A percentile compares a stretch with the other conserved stretches of the same genome.
Evolutionary conservation across 1,284 basidiomycete species (phyloP).

Genomic region (Boletus semigastroideus): DNA sequence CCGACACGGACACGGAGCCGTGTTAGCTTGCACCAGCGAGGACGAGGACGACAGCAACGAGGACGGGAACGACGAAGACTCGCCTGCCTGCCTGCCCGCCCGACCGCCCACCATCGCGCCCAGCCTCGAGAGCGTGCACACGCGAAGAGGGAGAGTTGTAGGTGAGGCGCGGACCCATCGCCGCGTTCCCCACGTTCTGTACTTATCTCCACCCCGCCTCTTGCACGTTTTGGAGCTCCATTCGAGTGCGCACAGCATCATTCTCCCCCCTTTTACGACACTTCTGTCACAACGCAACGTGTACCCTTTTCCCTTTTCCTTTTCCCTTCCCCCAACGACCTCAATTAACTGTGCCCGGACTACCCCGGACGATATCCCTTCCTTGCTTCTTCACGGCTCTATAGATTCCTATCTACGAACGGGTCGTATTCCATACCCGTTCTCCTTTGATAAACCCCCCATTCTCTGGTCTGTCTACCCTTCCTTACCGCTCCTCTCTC

Average conservation of each 20-base stretch:
- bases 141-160: too few relatives aligned
- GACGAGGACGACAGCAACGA: conserved; percentile 5
- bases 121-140: too few relatives aligned
- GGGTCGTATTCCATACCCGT: conserved; percentile 3
- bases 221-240: conserved; percentile 25
- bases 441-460: conserved; percentile 24
- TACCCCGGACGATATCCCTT: conserved; percentile 33
- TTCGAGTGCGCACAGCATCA: conserved; percentile 23
- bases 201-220: conserved; percentile 21
- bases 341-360: conserved; percentile 28
- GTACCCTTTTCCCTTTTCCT: conserved; percentile 11
- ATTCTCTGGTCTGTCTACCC: not conserved
- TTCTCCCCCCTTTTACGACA: conserved; percentile 26
- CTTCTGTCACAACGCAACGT: conserved; percentile 23
- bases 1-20: conserved; percentile 28
- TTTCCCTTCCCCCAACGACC: conserved; percentile 8
- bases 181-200: conserved; percentile 29
- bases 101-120: not conserved
- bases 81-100: too few relatives aligned
- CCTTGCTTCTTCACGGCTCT: conserved; percentile 20
- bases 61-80: not conserved
- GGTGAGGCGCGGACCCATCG: not conserved
- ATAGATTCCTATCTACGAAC: conserved; percentile 31
- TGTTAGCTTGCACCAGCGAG: conserved; percentile 9
- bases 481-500: conserved; percentile 14